Evolutionary conservation across 257 asterid species (phyloP).

Genomic region (Solanum infundibuliforme): DNA sequence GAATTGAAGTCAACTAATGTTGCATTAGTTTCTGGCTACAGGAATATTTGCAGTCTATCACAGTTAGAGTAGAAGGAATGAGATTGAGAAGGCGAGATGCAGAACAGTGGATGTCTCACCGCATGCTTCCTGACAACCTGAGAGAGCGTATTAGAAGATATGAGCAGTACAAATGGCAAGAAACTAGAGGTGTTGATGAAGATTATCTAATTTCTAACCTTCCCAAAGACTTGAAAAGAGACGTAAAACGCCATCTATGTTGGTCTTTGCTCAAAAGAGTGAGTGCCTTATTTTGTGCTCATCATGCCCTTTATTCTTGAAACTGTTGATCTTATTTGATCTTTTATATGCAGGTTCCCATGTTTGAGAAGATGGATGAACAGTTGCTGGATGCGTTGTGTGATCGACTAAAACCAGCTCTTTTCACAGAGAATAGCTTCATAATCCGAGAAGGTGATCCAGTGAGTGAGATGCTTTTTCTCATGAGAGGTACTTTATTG

Average conservation of each 20-base stretch:
- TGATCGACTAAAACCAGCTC: constrained; percentile 33
- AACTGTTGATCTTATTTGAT: neutral
- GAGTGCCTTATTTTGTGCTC: constrained; percentile 1
- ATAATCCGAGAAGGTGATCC: constrained; percentile 61
- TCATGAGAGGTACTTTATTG: constrained; percentile 45
- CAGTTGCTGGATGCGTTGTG: constrained; percentile 52
- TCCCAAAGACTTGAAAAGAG: constrained; percentile 61
- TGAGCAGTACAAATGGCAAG: constrained; percentile 46
- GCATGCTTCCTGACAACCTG: constrained; percentile 25
- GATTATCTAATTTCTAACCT: constrained; percentile 44
- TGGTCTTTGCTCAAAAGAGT: constrained; percentile 51
- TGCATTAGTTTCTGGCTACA: neutral
- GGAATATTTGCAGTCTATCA: constrained; percentile 31
- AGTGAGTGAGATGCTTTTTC: constrained; percentile 54
- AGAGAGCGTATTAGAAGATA: constrained; percentile 21
- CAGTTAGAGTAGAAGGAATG: constrained; percentile 32
- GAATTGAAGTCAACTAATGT: neutral
- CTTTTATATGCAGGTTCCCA: constrained; percentile 34
- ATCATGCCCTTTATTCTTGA: neutral
- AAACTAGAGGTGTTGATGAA: constrained; percentile 61
- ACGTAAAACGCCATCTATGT: constrained; percentile 58
- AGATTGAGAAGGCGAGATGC: constrained; percentile 24
- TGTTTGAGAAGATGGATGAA: constrained; percentile 53
- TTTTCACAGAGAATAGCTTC: constrained; percentile 41
- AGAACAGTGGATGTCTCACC: constrained; percentile 38